These are phyloP conservation scores for Collybia nuda DNA, from an alignment of 768 basidiomycete species.

Conservation along the genomic window DNA sequence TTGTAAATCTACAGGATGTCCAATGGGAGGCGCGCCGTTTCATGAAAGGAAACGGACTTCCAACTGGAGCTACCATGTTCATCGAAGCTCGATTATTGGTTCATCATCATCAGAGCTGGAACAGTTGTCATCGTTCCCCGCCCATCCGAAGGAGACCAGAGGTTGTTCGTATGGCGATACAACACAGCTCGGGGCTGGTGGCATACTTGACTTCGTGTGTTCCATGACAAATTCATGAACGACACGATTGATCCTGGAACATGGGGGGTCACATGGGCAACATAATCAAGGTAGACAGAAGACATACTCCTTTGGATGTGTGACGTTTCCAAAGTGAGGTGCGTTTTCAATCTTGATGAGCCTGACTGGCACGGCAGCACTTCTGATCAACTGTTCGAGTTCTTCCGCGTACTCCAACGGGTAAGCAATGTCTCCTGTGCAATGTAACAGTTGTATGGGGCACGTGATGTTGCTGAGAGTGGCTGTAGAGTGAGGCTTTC, in stretches of 20 bases:
- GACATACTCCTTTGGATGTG: conserved; percentile 28
- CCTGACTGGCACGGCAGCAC: conserved; percentile 26
- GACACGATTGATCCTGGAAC: conserved; percentile 24
- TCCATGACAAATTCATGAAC: conserved; percentile 28
- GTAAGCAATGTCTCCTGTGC: conserved; percentile 34
- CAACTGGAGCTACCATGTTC: too few relatives aligned
- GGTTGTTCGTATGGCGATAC: conserved; percentile 28
- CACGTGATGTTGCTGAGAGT: conserved; percentile 23
- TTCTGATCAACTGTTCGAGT: conserved; percentile 19
- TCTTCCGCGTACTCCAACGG: conserved; percentile 23
- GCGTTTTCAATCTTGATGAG: conserved; percentile 25
- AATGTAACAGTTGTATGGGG: conserved; percentile 32
- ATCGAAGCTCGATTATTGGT: too few relatives aligned
- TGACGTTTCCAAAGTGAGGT: conserved; percentile 36
- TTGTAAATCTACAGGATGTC: background rate
- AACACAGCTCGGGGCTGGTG: conserved; percentile 18
- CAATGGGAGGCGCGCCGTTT: too few relatives aligned
- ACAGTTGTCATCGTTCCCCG: conserved; percentile 8
- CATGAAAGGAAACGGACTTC: too few relatives aligned
- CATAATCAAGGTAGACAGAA: background rate
- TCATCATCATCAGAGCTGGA: conserved; percentile 24
- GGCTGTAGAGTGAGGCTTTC: conserved; percentile 16
- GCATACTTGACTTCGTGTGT: conserved; percentile 17
- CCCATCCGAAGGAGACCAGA: conserved; percentile 22
- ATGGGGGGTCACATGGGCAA: background rate